Evolutionary conservation across 371 early-diverging fungal species (phyloP), one percentile per base, ranked within the genome.

Genomic region (Nematocida minor): DNA sequence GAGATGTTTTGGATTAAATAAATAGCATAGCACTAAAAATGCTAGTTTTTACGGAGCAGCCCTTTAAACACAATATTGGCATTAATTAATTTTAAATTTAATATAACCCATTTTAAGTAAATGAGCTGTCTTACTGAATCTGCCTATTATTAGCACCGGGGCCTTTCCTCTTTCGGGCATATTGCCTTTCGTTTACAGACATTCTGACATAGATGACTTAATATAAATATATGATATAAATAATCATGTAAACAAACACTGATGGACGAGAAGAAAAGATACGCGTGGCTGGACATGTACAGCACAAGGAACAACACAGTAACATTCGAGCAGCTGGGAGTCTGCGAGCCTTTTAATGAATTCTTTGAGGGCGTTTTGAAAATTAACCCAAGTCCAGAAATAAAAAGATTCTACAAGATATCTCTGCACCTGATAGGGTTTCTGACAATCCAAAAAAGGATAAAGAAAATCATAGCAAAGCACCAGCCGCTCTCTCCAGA

Each of bases 231-330:
- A 60, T 53, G 20, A 74, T 46, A 64, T 74, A 74, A 74, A 74
- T 74, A 74, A 31, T 64, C 38, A 48, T 29, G 29, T 66, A 74
- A 74, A 66, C 49, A 74, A 74, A 70, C 29, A 57, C 16, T 66
- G 63, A 74, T 74, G 77, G 64, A 74, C 32, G 62, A 74, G 62
- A 64, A 74, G 63, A 74, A 64, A 34, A 74, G 77, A 74, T 74
- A 64, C 44, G 63, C 77, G 4, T 74, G 77, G 77, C 20, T 74
- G 31, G 66, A 74, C 31, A 18, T 74, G 40, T 74, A 60, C 44
- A n/a, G 67, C 38, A 22, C 20, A n/a, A 60, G 48, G 32, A 53
- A 74, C 63, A 62, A 41, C 49, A n/a, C 53, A 32, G 36, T 48
- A 49, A 51, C 55, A 20, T 74, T 64, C 55, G 77, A 74, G 22